A percentile compares a stretch with the other conserved stretches of the same genome.
These are phyloP conservation scores for Penicillium brevicompactum DNA, from an alignment of 2,329 filamentous ascomycete genomes.

Conservation along the genomic window DNA sequence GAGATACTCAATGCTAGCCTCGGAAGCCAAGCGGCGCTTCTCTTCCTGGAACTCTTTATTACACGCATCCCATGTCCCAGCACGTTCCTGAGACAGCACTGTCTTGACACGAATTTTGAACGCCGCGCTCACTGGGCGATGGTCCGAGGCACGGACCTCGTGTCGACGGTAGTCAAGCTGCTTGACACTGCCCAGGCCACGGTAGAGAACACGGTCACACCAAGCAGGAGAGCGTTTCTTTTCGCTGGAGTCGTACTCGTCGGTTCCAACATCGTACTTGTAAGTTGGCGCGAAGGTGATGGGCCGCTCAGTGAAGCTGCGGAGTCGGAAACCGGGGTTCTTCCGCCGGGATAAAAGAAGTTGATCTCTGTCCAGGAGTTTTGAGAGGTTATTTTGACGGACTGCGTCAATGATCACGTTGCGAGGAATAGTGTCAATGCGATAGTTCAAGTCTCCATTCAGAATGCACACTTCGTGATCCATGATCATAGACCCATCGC, in stretches of 20 bases:
- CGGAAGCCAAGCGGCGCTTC: constrained; percentile 66
- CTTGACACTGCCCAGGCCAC: constrained; percentile 77
- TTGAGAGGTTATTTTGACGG: constrained; percentile 75
- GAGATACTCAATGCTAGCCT: constrained; percentile 70
- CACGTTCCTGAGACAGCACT: constrained; percentile 68
- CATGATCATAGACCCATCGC: constrained; percentile 90
- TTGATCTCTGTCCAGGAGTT: constrained; percentile 91
- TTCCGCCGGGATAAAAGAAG: constrained; percentile 84
- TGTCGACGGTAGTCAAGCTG: constrained; percentile 87
- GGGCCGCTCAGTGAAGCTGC: constrained; percentile 85
- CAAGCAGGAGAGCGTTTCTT: constrained; percentile 93
- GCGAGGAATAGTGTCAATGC: constrained; percentile 94
- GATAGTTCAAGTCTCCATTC: constrained; percentile 96
- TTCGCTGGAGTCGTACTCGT: constrained; percentile 91
- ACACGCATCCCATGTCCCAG: constrained; percentile 69
- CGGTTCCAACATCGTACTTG: constrained; percentile 96
- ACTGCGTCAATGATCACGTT: constrained; percentile 89
- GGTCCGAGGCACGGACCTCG: constrained; percentile 88
- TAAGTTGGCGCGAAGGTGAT: constrained; percentile 96
- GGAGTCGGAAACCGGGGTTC: constrained; percentile 85
- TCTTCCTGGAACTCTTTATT: constrained; percentile 74
- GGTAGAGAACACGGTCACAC: constrained; percentile 92
- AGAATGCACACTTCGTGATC: constrained; percentile 97
- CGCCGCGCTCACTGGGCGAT: constrained; percentile 83
- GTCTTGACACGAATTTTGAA: constrained; percentile 86